Evolutionary conservation across 2,329 filamentous ascomycete species (phyloP).

Genomic region (Colletotrichum falcatum): DNA sequence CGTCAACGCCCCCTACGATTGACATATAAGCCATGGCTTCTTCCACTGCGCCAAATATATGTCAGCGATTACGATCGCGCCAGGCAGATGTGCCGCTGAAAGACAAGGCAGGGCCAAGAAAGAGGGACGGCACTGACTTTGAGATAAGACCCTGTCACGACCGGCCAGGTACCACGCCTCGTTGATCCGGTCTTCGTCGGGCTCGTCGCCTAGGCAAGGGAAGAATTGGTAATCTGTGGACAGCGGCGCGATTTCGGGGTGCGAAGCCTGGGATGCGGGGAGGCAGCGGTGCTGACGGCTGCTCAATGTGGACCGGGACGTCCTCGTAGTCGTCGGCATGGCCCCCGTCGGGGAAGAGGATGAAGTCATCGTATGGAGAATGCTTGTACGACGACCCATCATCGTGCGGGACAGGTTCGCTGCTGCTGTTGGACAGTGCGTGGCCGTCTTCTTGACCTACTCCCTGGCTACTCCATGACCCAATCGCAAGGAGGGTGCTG

Average conservation of each 20-base stretch:
- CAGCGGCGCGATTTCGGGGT: slow-evolving; percentile 40
- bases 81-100: not conserved
- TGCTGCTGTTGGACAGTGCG: not conserved
- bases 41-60: slow-evolving; percentile 22
- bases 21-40: slow-evolving; percentile 38
- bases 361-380: slow-evolving; percentile 21
- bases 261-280: slow-evolving; percentile 33
- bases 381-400: not conserved
- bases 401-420: not conserved
- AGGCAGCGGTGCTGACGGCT: slow-evolving; percentile 17
- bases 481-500: slow-evolving; percentile 23
- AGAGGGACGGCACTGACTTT: slow-evolving; percentile 24
- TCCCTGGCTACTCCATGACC: slow-evolving; percentile 23
- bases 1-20: slow-evolving; percentile 1
- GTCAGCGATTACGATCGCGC: slow-evolving; percentile 13
- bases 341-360: slow-evolving; percentile 17
- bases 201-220: slow-evolving; percentile 32
- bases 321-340: not conserved
- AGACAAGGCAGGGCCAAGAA: not conserved
- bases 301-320: not conserved
- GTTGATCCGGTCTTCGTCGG: slow-evolving; percentile 34
- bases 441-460: not conserved
- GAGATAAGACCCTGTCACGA: slow-evolving; percentile 21
- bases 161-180: slow-evolving; percentile 38
- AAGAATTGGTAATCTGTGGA: slow-evolving; percentile 40